Evolutionary conservation across 164 flowering plant species (phyloP).

Genomic region (Vitis vinifera): DNA sequence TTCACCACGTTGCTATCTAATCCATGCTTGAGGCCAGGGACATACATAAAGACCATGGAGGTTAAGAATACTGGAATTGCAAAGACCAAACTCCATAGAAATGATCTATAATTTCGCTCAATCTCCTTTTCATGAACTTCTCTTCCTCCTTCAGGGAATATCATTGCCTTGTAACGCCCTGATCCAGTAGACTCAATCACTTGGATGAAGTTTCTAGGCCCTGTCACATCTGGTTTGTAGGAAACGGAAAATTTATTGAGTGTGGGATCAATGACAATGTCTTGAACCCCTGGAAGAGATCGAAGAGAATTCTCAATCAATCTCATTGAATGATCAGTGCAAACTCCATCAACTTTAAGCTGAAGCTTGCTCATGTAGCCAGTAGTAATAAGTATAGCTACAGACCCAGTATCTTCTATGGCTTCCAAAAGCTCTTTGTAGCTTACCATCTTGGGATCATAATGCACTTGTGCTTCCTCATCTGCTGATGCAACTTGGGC

Average conservation of each 20-base stretch:
- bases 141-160: constrained; percentile 58
- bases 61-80: constrained; percentile 72
- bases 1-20: constrained; percentile 51
- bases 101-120: constrained; percentile 45
- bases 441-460: constrained; percentile 42
- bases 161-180: constrained; percentile 52
- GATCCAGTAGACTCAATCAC: constrained; percentile 61
- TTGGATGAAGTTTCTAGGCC: constrained; percentile 69
- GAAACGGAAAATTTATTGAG: constrained; percentile 52
- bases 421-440: constrained; percentile 34
- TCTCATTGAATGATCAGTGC: constrained; percentile 33
- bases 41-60: constrained; percentile 86
- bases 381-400: constrained; percentile 45
- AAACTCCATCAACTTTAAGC: constrained; percentile 49
- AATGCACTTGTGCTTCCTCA: constrained; percentile 58
- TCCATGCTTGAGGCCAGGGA: constrained; percentile 50
- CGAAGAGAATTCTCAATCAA: constrained; percentile 55
- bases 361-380: constrained; percentile 43
- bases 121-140: constrained; percentile 55
- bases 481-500: constrained; percentile 65
- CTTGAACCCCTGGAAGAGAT: constrained; percentile 70
- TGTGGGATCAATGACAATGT: constrained; percentile 34
- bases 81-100: constrained; percentile 80
- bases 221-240: constrained; percentile 69
- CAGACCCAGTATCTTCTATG: constrained; percentile 59